A percentile compares a stretch with the other conserved stretches of the same genome.
Conservation (phyloP, 1,284 basidiomycete genomes). For the Ganoderma lingzhi region DNA sequence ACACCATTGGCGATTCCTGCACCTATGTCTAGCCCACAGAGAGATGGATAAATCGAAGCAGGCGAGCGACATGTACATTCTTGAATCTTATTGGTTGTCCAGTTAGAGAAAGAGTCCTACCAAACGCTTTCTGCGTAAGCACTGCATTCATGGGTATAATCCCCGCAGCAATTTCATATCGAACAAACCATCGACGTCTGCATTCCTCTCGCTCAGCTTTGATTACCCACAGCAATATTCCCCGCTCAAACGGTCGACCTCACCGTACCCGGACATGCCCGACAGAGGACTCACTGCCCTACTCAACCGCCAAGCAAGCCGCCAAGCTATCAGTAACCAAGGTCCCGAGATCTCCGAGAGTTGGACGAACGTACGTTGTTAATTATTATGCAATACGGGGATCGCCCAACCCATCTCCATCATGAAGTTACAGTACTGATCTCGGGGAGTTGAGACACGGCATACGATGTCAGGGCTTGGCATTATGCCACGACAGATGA, state of each 20-base stretch:
- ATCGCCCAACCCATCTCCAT: background rate
- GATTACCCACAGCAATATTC: background rate
- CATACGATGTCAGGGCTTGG: too few relatives aligned
- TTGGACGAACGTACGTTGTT: background rate
- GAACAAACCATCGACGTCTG: background rate
- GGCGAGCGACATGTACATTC: too few relatives aligned
- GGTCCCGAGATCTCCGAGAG: background rate
- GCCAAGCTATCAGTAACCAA: background rate
- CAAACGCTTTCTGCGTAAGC: background rate
- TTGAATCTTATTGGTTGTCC: too few relatives aligned
- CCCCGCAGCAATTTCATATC: too few relatives aligned
- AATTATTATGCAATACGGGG: too few relatives aligned
- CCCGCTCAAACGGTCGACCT: background rate
- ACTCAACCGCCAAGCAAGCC: background rate
- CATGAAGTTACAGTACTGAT: background rate
- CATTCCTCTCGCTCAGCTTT: background rate
- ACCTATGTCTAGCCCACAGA: background rate
- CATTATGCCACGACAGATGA: background rate
- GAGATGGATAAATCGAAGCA: too few relatives aligned
- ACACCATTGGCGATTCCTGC: background rate
- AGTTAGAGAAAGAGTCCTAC: background rate
- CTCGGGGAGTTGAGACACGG: background rate
- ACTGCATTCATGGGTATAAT: too few relatives aligned
- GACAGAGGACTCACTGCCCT: background rate
- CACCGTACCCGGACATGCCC: background rate